Evolutionary conservation across 768 basidiomycete genomes (phyloP).

Genomic region (Cyathus striatus): DNA sequence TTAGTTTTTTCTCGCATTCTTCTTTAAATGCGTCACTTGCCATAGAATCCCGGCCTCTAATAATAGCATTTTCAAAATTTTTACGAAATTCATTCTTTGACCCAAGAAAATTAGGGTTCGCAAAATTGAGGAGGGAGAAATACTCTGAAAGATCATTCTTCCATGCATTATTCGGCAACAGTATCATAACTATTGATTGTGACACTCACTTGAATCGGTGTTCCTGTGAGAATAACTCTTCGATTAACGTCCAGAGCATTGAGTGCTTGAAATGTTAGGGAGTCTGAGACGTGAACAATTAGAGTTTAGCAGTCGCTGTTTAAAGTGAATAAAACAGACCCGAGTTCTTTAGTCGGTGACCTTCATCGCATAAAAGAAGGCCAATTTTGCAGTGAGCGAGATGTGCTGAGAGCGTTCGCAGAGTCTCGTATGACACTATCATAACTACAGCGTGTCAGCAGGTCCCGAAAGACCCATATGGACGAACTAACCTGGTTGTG

Average conservation of each 20-base stretch:
- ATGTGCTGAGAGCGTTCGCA: constrained; percentile 74
- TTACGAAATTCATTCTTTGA: constrained; percentile 88
- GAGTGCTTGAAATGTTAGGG: constrained; percentile 81
- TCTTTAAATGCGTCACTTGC: constrained; percentile 76
- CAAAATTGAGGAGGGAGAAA: constrained; percentile 89
- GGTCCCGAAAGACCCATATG: background rate
- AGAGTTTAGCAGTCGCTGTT: background rate
- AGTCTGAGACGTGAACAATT: constrained; percentile 48
- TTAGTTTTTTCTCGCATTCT: constrained; percentile 84
- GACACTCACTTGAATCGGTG: constrained; percentile 72
- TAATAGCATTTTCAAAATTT: constrained; percentile 90
- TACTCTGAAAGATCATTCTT: constrained; percentile 94
- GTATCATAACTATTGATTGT: background rate
- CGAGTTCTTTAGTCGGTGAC: constrained; percentile 94
- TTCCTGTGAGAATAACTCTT: constrained; percentile 91
- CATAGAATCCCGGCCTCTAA: constrained; percentile 85
- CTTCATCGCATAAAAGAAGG: constrained; percentile 93
- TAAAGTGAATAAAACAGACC: constrained; percentile 39
- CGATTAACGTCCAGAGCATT: constrained; percentile 81
- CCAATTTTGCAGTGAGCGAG: constrained; percentile 82
- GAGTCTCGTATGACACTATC: constrained; percentile 97
- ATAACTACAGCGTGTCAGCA: constrained; percentile 54
- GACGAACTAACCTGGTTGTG: constrained; percentile 69
- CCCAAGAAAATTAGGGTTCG: constrained; percentile 87
- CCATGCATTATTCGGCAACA: background rate